Evolutionary conservation across 1,284 basidiomycete genomes (phyloP).

Genomic region (Apiotrichum porosum): DNA sequence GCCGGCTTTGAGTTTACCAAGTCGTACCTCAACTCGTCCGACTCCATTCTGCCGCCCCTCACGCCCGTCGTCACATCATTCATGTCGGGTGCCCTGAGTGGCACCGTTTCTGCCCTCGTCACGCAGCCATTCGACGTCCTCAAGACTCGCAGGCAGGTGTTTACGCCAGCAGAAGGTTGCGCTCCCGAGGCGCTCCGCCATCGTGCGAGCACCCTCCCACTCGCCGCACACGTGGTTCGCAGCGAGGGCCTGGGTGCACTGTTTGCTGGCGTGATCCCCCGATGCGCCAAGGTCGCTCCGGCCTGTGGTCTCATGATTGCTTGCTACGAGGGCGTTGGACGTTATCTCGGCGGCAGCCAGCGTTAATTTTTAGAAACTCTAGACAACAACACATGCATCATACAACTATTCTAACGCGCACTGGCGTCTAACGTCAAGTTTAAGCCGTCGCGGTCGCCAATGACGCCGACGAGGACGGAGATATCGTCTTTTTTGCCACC

Average conservation of each 20-base stretch:
- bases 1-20: slow-evolving; percentile 47
- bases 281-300: slow-evolving; percentile 94
- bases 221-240: slow-evolving; percentile 65
- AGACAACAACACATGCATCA: slow-evolving; percentile 19
- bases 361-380: background rate
- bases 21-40: slow-evolving; percentile 32
- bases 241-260: slow-evolving; percentile 74
- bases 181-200: slow-evolving; percentile 43
- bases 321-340: slow-evolving; percentile 74
- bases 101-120: slow-evolving; percentile 68
- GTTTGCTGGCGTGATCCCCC: slow-evolving; percentile 79
- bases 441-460: slow-evolving; percentile 32
- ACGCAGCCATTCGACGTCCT: slow-evolving; percentile 96
- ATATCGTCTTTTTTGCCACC: slow-evolving; percentile 49
- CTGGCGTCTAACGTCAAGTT: slow-evolving; percentile 13
- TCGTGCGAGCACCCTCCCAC: slow-evolving; percentile 53
- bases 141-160: slow-evolving; percentile 82
- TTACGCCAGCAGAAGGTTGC: slow-evolving; percentile 58
- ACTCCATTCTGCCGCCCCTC: slow-evolving; percentile 26
- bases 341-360: slow-evolving; percentile 34
- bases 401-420: slow-evolving; percentile 9
- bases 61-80: slow-evolving; percentile 41
- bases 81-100: slow-evolving; percentile 43
- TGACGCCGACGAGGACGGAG: slow-evolving; percentile 44
- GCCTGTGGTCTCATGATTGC: slow-evolving; percentile 84